phyloP scores from a whole-genome alignment of 345 rosid species.

The Zanthoxylum bungeanum region DNA sequence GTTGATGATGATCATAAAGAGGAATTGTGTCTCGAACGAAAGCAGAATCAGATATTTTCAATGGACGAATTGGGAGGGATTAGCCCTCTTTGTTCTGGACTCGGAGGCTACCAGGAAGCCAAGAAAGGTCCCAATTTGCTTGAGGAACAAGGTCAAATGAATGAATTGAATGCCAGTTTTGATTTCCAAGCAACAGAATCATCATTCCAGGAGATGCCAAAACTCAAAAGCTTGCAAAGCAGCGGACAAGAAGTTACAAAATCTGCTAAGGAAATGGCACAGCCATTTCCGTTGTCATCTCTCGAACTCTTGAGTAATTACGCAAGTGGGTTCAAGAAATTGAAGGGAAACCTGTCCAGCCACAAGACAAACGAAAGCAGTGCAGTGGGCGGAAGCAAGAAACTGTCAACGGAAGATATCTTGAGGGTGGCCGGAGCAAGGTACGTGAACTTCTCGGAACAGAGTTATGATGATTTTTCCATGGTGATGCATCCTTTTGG shows the following conservation, averaged over 20 bases:
- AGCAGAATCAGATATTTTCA: conserved; percentile 12
- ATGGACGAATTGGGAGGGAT: conserved; percentile 22
- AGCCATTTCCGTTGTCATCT: conserved; percentile 22
- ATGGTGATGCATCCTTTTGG: conserved; percentile 49
- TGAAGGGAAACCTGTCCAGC: conserved; percentile 10
- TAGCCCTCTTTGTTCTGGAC: conserved; percentile 13
- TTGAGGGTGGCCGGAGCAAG: conserved; percentile 47
- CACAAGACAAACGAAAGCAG: neutral
- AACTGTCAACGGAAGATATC: conserved; percentile 45
- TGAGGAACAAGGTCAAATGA: no score
- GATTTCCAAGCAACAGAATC: no score
- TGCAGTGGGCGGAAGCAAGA: neutral
- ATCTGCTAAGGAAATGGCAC: no score
- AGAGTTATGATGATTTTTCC: conserved; percentile 33
- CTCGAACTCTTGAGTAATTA: conserved; percentile 40
- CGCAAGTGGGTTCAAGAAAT: conserved; percentile 31
- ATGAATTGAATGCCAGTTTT: no score
- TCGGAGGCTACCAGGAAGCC: no score
- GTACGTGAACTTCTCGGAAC: conserved; percentile 39
- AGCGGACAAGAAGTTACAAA: conserved; percentile 2
- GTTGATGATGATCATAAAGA: conserved; percentile 17
- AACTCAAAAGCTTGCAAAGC: conserved; percentile 10
- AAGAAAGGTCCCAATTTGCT: no score
- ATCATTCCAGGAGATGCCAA: conserved; percentile 7
- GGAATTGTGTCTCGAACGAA: neutral